Conservation (phyloP, 345 rosid genomes). For the Acer yangbiense region DNA sequence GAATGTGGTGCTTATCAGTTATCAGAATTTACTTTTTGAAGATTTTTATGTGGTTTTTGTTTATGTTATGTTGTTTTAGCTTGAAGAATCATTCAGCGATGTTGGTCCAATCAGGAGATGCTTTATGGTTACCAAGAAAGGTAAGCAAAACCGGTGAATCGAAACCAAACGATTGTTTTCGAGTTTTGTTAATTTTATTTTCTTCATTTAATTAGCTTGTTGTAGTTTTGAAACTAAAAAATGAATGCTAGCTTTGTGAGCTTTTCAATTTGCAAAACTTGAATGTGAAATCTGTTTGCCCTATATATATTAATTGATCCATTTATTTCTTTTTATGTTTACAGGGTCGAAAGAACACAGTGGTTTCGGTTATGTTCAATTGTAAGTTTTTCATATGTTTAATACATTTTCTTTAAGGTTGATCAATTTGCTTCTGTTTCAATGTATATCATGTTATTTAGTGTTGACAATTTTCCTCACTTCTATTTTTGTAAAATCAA, state of each 20-base stretch:
- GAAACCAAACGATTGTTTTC: no score
- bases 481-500: background rate
- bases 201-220: background rate
- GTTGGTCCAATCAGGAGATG: conserved; percentile 94
- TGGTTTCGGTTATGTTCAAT: conserved; percentile 74
- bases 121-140: conserved; percentile 84
- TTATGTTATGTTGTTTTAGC: conserved; percentile 37
- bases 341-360: conserved; percentile 84
- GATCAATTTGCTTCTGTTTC: background rate
- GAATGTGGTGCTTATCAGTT: background rate
- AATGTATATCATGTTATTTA: background rate
- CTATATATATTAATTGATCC: background rate
- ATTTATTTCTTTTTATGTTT: conserved; percentile 11
- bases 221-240: background rate
- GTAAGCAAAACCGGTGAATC: conserved; percentile 27
- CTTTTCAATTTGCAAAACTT: background rate
- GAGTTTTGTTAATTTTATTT: no score
- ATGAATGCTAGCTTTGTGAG: background rate
- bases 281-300: background rate
- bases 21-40: no score
- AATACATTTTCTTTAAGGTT: background rate
- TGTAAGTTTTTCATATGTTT: conserved; percentile 48
- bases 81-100: conserved; percentile 83
- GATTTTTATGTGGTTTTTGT: no score
- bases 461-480: no score